Evolutionary conservation across 1,284 basidiomycete genomes (phyloP), one percentile per base, ranked within the genome.

Genomic region (Pseudozyma sp.): DNA sequence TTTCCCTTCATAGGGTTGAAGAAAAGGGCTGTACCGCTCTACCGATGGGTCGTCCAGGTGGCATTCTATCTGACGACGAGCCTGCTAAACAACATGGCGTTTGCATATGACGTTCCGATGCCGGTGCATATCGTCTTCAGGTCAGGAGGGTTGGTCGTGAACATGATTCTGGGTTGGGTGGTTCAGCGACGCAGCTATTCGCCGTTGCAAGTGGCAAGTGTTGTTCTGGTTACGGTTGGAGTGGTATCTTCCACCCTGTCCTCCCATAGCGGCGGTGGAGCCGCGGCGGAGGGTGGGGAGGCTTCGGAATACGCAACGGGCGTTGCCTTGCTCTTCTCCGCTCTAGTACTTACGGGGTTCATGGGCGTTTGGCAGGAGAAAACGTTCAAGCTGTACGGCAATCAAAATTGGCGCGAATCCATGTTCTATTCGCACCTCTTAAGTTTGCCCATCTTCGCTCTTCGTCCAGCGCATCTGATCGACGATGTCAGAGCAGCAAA

Each of bases 121-220:
- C 87, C 93, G 0, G 92, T 97, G 1, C 95, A 97, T 85, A 97
- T 97, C 84, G 93, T 97, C 63, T 97, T 97, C 82, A 88, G 95
- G 40, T 94, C 92, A 77, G 94, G 93, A 1, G 95, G 94, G n/a
- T 86, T 93, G 79, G 88, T 92, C n/a, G 86, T 93, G 50, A 92
- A 91, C 78, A 90, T 94, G 89, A 45, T 91, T 10, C 87, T 94
- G 61, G 93, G 92, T 0, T 91, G 89, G 87, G 52, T 90, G 1
- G 71, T 93, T 14, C 87, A 77, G 36, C 19, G 87, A 1, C 87
- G 88, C 36, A 47, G 45, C 13, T 84, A 82, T 47, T 54, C 67
- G 5, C n/a, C 19, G 12, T 34, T 77, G 13, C 78, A 82, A 45
- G 67, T 85, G 10, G 42, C 83, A 3, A 92, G 93, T 12, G 93